A percentile compares a stretch with the other conserved stretches of the same genome.
phyloP scores from a whole-genome alignment of 2,329 filamentous ascomycete species.

The Talaromyces amestolkiae region DNA sequence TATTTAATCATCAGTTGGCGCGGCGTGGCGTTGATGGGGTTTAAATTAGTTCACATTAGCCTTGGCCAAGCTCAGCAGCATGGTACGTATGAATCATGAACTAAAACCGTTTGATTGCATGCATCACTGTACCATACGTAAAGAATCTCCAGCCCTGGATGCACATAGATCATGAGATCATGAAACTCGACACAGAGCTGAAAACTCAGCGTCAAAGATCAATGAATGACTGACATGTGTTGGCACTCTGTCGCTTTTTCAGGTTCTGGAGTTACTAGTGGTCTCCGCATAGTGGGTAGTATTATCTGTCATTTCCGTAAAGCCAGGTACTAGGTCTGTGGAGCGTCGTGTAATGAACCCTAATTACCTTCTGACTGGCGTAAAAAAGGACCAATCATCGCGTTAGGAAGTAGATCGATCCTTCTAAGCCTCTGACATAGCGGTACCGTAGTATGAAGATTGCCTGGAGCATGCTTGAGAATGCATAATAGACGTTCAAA shows the following conservation, averaged over 20 bases:
- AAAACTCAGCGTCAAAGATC: not conserved
- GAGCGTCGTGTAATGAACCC: not conserved
- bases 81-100: not conserved
- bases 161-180: not conserved
- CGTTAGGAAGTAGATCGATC: not conserved
- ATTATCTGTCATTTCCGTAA: not conserved
- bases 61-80: not conserved
- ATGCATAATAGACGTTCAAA: not conserved
- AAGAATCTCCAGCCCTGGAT: not conserved
- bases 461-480: not conserved
- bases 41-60: not conserved
- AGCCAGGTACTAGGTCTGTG: not conserved
- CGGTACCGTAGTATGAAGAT: not conserved
- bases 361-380: not conserved
- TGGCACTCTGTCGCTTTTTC: not conserved
- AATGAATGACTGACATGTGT: not conserved
- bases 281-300: not conserved
- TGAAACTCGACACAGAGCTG: not conserved
- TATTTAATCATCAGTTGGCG: conserved; percentile 5
- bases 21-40: conserved; percentile 2
- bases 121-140: not conserved
- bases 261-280: not conserved
- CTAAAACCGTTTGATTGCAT: not conserved
- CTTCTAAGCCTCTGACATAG: not conserved
- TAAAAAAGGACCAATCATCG: not conserved